Evolutionary conservation across 495 filamentous ascomycete genomes (phyloP), one percentile per base, ranked within the genome.

Genomic region (Friedmanniomyces endolithicus): DNA sequence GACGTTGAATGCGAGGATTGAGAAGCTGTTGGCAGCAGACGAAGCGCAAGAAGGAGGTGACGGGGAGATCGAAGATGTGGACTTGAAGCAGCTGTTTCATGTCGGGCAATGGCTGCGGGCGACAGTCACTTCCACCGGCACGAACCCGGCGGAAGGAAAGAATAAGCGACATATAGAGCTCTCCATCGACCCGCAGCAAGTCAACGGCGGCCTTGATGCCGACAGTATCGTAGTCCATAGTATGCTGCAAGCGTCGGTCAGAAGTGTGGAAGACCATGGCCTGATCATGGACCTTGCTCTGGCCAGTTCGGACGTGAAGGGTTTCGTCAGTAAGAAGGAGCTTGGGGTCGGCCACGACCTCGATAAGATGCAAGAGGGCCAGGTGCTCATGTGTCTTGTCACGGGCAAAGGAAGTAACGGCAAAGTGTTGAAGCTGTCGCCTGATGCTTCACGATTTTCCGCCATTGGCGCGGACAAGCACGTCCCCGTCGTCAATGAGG

Each of bases 211-310:
- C 0, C 75, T 97, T 33, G 70, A 77, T 9, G 74, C 78, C 48
- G 75, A 81, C 14, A 85, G 87, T 60, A 63, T 95, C 9, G 78
- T 90, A 22, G 70, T 72, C 19, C 81, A 92, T 57, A 72, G 73
- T 52, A 86, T 83, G 54, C 68, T 96, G 19, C 94, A 96, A 74
- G 89, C 90, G 19, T 85, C 88, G 0, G 84, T 98, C 46, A 67
- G 75, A 35, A 97, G 90, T 64, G 84, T 92, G 20, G 92, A 98
- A 70, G 92, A 98, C 59, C 90, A 96, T 67, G 92, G 92, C 62
- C 71, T 94, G 52, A 76, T 97, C 50, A 95, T 97, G 90, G 87
- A 95, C 62, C 71, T 98, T 37, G 86, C 86, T 14, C 74, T 96
- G 22, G 74, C 79, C 44, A 80, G 81, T 46, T 71, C 77, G 17